These are phyloP conservation scores for Phalaenopsis aphrodite DNA, from an alignment of 106 monocot species.

Conservation along the genomic window DNA sequence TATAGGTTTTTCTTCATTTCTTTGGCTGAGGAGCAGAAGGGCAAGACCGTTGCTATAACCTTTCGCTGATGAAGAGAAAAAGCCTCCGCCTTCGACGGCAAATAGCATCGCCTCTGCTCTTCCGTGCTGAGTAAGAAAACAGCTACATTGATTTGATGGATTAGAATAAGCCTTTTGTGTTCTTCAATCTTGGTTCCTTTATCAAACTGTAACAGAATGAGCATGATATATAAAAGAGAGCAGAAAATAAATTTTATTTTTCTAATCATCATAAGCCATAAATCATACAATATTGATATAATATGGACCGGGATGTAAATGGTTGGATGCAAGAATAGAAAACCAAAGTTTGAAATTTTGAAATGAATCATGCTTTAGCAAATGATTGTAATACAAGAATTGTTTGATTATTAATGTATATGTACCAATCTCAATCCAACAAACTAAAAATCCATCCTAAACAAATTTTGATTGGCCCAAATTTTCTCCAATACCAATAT, in stretches of 20 bases:
- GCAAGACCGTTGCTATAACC: slow-evolving; percentile 78
- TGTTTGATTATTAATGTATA: no score
- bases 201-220: background rate
- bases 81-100: slow-evolving; percentile 87
- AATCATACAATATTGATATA: background rate
- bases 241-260: background rate
- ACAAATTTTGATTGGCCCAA: no score
- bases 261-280: background rate
- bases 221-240: background rate
- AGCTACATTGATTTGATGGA: background rate
- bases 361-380: no score
- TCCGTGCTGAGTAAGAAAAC: slow-evolving; percentile 10
- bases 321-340: no score
- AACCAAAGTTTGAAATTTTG: no score
- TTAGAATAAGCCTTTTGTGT: background rate
- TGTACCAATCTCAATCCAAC: no score
- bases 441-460: no score
- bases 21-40: slow-evolving; percentile 55
- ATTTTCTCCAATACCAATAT: no score
- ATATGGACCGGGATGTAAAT: background rate
- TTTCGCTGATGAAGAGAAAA: slow-evolving; percentile 85
- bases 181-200: background rate
- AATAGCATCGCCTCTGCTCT: slow-evolving; percentile 66
- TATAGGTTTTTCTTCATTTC: slow-evolving; percentile 61
- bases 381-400: no score